phyloP scores from a whole-genome alignment of 2,329 filamentous ascomycete genomes.

The Phyllosticta citriasiana region DNA sequence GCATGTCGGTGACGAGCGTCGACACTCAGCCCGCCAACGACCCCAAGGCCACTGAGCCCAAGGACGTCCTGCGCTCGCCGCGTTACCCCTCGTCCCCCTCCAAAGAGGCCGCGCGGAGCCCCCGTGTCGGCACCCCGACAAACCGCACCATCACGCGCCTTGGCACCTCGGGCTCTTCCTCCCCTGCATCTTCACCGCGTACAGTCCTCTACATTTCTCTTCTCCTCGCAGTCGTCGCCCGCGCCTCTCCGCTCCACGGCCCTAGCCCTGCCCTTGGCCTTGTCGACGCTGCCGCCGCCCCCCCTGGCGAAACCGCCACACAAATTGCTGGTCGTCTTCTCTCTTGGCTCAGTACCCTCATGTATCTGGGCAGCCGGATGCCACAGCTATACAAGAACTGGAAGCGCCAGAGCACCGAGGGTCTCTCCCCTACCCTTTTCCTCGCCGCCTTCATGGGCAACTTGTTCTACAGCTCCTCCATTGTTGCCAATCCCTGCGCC shows the following conservation, averaged over 20 bases:
- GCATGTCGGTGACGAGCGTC: constrained; percentile 11
- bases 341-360: constrained; percentile 30
- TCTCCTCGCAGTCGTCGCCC: constrained; percentile 32
- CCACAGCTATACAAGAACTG: constrained; percentile 60
- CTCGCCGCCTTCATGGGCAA: constrained; percentile 58
- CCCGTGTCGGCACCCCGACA: background rate
- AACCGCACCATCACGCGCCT: constrained; percentile 24
- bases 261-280: constrained; percentile 17
- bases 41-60: constrained; percentile 20
- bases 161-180: constrained; percentile 23
- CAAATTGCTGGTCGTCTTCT: constrained; percentile 28
- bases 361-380: constrained; percentile 23
- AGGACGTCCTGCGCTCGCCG: constrained; percentile 27
- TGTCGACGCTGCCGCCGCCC: constrained; percentile 12
- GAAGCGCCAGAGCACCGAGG: constrained; percentile 51
- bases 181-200: constrained; percentile 36
- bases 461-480: constrained; percentile 53
- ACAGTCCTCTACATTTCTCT: constrained; percentile 38
- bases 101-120: background rate
- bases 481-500: constrained; percentile 53
- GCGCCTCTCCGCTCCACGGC: constrained; percentile 23
- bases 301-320: constrained; percentile 15
- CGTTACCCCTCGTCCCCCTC: constrained; percentile 9
- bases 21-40: background rate
- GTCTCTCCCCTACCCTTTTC: constrained; percentile 54